phyloP scores from a whole-genome alignment of 1,284 basidiomycete genomes.

The Naganishia cerealis region DNA sequence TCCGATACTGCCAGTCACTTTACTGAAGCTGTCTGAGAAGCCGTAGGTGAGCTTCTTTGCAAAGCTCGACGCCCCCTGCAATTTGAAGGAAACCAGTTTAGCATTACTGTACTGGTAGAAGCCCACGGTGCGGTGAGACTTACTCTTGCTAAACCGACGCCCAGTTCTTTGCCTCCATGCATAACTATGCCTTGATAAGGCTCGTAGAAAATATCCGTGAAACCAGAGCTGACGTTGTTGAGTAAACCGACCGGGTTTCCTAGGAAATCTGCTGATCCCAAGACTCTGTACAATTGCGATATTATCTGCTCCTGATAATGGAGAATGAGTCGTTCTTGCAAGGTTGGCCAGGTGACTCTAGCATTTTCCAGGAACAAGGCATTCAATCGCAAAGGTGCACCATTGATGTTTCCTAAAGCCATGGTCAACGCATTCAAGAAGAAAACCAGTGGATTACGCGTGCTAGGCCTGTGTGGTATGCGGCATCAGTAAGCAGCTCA shows the following conservation, averaged over 20 bases:
- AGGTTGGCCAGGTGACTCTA: slow-evolving; percentile 77
- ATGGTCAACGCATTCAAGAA: slow-evolving; percentile 93
- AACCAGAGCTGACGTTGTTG: slow-evolving; percentile 98
- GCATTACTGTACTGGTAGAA: slow-evolving; percentile 18
- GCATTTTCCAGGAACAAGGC: slow-evolving; percentile 93
- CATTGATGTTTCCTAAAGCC: slow-evolving; percentile 96
- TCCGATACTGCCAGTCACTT: slow-evolving; percentile 93
- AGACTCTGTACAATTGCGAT: slow-evolving; percentile 89
- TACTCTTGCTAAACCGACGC: slow-evolving; percentile 94
- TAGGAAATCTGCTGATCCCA: slow-evolving; percentile 92
- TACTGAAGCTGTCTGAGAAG: slow-evolving; percentile 90
- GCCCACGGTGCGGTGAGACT: slow-evolving; percentile 31
- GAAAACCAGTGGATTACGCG: slow-evolving; percentile 88
- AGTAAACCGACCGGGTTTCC: slow-evolving; percentile 86
- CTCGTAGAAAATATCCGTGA: slow-evolving; percentile 98
- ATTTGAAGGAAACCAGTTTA: slow-evolving; percentile 13
- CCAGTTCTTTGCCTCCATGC: slow-evolving; percentile 93
- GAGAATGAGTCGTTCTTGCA: slow-evolving; percentile 80
- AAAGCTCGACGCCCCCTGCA: slow-evolving; percentile 90
- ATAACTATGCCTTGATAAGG: slow-evolving; percentile 96
- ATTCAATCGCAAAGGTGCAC: slow-evolving; percentile 93
- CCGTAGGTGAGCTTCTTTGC: slow-evolving; percentile 99
- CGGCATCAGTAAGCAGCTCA: slow-evolving; percentile 5
- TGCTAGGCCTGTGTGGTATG: slow-evolving; percentile 62
- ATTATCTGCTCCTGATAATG: slow-evolving; percentile 94